Base-by-base conservation (phyloP, 768 basidiomycete species). In the Leccinum disarticulatum region DNA sequence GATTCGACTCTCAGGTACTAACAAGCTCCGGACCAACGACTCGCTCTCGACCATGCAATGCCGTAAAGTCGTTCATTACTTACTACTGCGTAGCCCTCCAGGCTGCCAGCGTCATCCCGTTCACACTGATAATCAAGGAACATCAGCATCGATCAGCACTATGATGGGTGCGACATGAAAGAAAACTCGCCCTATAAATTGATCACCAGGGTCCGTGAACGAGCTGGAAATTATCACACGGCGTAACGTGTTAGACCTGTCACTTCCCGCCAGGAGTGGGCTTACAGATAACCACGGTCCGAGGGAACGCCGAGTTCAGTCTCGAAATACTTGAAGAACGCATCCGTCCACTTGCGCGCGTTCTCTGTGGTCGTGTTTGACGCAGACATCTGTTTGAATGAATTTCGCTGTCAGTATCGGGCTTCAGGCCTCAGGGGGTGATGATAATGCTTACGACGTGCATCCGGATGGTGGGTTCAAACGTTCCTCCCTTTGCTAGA, bases 391-490 rank as follows among this genome's bases (percentile, higher is more conserved):
- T 89, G 55, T 59, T 8, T 9, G 30, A 15, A 33, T 31, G 11
- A 7, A n/a, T 15, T 47, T 38, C 3, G 28, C 6, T 6, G 31
- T 27, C 41, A 31, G 41, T 13, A 22, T 9, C 17, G 9, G 27
- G 13, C 36, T 25, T n/a, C n/a, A n/a, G n/a, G n/a, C n/a, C n/a
- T 19, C 17, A 11, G 31, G 43, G 14, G 19, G 9, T 31, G 22
- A 25, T 48, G 8, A 19, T 17, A 1, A 51, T 51, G 30, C 57
- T 28, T 46, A 59, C 54, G 35, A 58, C 51, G 17, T 61, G 35
- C 33, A 89, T 68, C 30, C 78, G 72, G 71, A 87, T 82, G 6
- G 85, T 85, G 17, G 87, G 87, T 13, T 87, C 86, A 55, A 86
- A 79, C 0, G 81, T 80, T 4, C 86, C 86, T 17, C 62, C 73